phyloP scores from a whole-genome alignment of 2,329 filamentous ascomycete genomes.

The Pseudofabraea citricarpa region DNA sequence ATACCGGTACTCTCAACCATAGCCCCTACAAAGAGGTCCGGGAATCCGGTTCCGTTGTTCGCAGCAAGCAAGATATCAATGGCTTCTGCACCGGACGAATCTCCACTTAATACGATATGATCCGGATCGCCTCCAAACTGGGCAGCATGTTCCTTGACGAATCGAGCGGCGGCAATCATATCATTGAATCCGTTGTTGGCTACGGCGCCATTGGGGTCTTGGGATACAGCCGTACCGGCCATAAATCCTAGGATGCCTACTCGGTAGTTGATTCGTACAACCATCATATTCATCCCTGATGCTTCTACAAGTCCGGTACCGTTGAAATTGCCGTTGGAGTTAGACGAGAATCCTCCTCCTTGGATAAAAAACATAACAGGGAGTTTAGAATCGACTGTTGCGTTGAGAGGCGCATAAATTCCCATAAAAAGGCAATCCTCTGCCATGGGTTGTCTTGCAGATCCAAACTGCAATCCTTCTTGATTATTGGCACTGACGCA shows the following conservation, averaged over 20 bases:
- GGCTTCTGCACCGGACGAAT: constrained; percentile 37
- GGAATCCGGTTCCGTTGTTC: constrained; percentile 1
- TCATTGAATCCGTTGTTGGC: constrained; percentile 2
- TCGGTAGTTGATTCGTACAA: constrained; percentile 57
- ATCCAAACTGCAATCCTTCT: background rate
- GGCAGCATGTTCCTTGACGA: constrained; percentile 38
- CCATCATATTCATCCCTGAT: constrained; percentile 40
- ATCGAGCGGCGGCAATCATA: constrained; percentile 39
- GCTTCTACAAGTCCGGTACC: constrained; percentile 37
- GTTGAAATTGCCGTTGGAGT: constrained; percentile 44
- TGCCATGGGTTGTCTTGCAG: constrained; percentile 23
- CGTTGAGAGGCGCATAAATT: constrained; percentile 34
- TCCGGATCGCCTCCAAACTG: constrained; percentile 35
- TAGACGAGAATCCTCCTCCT: constrained; percentile 36
- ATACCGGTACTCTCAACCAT: background rate
- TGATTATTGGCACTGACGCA: background rate
- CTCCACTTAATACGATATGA: constrained; percentile 39
- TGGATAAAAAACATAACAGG: constrained; percentile 48
- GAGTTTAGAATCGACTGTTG: constrained; percentile 33
- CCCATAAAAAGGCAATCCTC: constrained; percentile 38
- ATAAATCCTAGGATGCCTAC: constrained; percentile 58
- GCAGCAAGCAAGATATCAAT: constrained; percentile 28
- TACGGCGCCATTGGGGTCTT: constrained; percentile 37
- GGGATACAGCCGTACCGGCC: constrained; percentile 46
- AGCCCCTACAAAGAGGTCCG: constrained; percentile 7